These are phyloP conservation scores for Cardiospermum halicacabum DNA, from an alignment of 345 rosid genomes.

Conservation along the genomic window DNA sequence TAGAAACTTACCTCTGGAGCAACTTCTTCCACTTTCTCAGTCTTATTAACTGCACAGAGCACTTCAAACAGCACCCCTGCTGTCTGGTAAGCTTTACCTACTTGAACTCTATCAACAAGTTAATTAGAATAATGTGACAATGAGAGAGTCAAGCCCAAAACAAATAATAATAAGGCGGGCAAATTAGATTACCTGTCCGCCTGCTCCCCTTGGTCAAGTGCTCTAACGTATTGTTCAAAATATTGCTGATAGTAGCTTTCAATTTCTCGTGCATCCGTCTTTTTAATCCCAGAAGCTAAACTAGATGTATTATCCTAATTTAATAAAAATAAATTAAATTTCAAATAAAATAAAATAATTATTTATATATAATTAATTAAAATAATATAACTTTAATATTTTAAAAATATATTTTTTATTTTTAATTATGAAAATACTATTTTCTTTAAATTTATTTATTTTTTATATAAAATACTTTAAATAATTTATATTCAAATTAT, in stretches of 20 bases:
- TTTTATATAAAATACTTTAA: too few species aligned
- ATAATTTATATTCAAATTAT: too few species aligned
- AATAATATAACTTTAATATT: too few species aligned
- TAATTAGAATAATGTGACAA: neutral
- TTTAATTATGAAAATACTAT: too few species aligned
- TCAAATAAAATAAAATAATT: neutral
- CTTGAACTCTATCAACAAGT: conserved; percentile 76
- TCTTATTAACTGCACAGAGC: conserved; percentile 93
- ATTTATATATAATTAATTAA: neutral
- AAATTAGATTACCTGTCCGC: conserved; percentile 71
- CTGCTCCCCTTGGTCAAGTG: conserved; percentile 92
- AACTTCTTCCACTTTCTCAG: conserved; percentile 99
- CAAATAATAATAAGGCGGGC: neutral
- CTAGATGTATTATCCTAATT: conserved; percentile 86
- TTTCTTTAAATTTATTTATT: too few species aligned
- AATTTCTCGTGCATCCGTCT: conserved; percentile 95
- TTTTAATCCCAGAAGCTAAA: conserved; percentile 88
- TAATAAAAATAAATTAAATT: too few species aligned
- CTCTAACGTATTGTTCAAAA: conserved; percentile 83
- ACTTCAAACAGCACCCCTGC: conserved; percentile 99
- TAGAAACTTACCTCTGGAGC: conserved; percentile 85
- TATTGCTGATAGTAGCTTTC: conserved; percentile 90
- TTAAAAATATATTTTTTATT: too few species aligned
- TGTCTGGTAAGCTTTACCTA: conserved; percentile 96
- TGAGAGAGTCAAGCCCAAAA: neutral